phyloP scores from a whole-genome alignment of 441 rosid species.

The Kokia cookei region DNA sequence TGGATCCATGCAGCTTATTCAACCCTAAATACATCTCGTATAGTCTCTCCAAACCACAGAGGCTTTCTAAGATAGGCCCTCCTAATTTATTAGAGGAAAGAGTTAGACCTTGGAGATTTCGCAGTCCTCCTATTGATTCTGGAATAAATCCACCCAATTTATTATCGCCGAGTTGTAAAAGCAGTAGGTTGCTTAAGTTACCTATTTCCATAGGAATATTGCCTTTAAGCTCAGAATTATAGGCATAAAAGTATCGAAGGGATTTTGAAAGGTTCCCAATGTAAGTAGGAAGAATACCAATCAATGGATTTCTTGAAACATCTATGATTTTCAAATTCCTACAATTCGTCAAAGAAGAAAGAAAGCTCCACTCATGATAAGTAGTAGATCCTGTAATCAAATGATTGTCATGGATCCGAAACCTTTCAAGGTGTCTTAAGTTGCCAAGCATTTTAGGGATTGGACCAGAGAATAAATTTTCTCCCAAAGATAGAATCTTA shows the following conservation, averaged over 20 bases:
- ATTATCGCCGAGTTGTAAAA: no score
- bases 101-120: neutral
- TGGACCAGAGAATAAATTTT: neutral
- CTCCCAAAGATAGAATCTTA: rapidly evolving
- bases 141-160: no score
- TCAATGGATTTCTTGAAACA: neutral
- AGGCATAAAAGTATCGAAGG: no score
- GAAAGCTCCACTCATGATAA: neutral
- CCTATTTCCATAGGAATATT: no score
- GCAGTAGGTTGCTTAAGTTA: no score
- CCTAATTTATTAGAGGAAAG: neutral
- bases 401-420: neutral
- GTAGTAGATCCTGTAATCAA: neutral
- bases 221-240: no score
- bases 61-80: neutral
- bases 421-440: neutral
- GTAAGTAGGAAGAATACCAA: no score
- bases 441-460: neutral
- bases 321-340: neutral
- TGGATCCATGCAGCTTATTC: no score
- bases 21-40: no score
- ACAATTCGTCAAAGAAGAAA: neutral
- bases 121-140: no score
- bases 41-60: neutral
- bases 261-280: no score